These are phyloP conservation scores for Cercis canadensis DNA, from an alignment of 306 rosid genomes.

Conservation along the genomic window DNA sequence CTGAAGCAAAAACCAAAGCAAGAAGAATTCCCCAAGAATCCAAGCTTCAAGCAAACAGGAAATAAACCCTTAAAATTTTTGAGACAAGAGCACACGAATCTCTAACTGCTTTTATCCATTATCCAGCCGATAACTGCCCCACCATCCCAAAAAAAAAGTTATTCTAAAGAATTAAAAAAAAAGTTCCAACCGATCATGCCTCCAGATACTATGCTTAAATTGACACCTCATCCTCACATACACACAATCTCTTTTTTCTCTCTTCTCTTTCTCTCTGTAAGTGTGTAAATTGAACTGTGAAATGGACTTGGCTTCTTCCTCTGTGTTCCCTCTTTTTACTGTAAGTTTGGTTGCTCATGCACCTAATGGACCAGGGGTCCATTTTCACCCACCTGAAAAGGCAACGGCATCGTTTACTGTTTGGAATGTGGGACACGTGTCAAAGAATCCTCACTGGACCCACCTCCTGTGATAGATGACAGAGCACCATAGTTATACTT, in stretches of 20 bases:
- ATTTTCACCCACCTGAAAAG: slow-evolving; percentile 25
- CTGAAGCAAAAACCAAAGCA: slow-evolving; percentile 26
- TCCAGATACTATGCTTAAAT: slow-evolving; percentile 35
- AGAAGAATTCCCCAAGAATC: slow-evolving; percentile 4
- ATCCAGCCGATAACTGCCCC: slow-evolving; percentile 40
- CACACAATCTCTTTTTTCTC: slow-evolving; percentile 5
- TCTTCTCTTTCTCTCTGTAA: slow-evolving; percentile 5
- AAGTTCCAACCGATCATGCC: slow-evolving; percentile 15
- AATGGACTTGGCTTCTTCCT: background rate
- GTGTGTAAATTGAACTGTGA: background rate
- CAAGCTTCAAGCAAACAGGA: slow-evolving; percentile 19
- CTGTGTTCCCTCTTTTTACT: background rate
- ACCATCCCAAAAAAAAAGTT: background rate
- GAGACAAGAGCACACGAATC: slow-evolving; percentile 30
- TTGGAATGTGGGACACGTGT: slow-evolving; percentile 32
- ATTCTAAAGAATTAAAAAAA: background rate
- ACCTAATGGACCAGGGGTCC: background rate
- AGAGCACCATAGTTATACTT: background rate
- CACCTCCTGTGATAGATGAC: background rate
- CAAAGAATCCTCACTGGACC: background rate
- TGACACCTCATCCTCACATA: slow-evolving; percentile 44
- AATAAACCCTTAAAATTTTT: slow-evolving; percentile 3
- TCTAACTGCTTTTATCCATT: slow-evolving; percentile 28
- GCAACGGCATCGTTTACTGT: background rate
- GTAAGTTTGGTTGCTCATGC: background rate